Base-by-base conservation (phyloP, 1,284 basidiomycete species). In the Pseudozyma flocculosa region DNA sequence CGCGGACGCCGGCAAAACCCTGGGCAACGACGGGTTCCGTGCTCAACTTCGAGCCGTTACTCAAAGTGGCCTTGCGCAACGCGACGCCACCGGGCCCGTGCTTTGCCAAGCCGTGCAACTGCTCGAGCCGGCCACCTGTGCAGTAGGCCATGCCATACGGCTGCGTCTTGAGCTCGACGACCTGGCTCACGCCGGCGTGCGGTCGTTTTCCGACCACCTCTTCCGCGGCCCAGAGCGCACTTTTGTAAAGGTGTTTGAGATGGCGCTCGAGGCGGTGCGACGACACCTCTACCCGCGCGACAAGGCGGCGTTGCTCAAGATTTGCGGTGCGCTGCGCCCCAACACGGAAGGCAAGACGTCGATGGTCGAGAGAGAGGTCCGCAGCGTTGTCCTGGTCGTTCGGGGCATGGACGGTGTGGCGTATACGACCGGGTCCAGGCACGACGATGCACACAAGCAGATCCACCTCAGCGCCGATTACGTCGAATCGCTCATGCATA, bases 391-490 rank as follows among this genome's bases (percentile, higher is more conserved):
- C 1, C 34, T 70, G 0, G n/a, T 40, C 21, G 24, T 70, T 3
- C 24, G 36, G 10, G 9, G 11, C 1, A 50, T 66, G 15, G 68
- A 61, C 14, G 65, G 68, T 3, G 58, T 70, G 13, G 68, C 68
- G 2, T 50, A 61, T 29, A 70, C 68, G 2, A 24, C 32, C n/a
- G 50, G 54, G 1, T 48, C 45, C 1, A 22, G 45, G 1, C 34
- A 61, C n/a, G 67, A 70, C 36, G 21, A 46, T 2, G 40, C 49
- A 4, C 68, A 69, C 57, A 70, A 69, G 21, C 54, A 48, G 47
- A 40, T 48, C 18, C 47, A 48, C 42, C 22, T 48, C n/a, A 24
- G 24, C 40, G 47, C 47, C 18, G 19, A 43, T 19, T 49, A 58
- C 39, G 44, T 70, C 22, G n/a, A 29, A 11, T 29, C 26, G 26